Base-by-base conservation (phyloP, 2,329 filamentous ascomycete species). In the Pseudonectria foliicola region DNA sequence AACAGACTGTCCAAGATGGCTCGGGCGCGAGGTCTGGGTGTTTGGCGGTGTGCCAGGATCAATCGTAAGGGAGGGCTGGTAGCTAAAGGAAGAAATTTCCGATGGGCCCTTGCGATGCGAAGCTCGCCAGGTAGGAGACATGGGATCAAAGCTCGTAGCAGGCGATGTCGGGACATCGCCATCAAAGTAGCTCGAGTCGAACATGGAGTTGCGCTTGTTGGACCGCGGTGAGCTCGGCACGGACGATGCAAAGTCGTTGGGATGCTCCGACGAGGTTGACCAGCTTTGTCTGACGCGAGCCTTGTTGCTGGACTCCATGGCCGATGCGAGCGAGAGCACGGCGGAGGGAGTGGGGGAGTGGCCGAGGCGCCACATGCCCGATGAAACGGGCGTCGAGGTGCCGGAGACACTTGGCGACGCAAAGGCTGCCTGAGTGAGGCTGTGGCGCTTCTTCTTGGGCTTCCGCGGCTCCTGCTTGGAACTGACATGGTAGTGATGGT, bases 401-500 rank as follows among this genome's bases (percentile, higher is more conserved):
- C 58, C 52, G 15, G 66, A 56, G 33, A 35, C 40, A 35, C 56
- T 45, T n/a, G 68, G 60, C 1, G 74, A 79, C 7, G 79, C 77
- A 33, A 87, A 74, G 12, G 82, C 59, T 21, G 73, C 70, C 1
- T 78, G 67, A 10, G 72, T 73, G 8, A 85, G 63, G 14, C 76
- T 70, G 23, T 77, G 73, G 2, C 85, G 78, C 64, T 81, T 83
- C 63, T 86, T 93, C 63, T 79, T 85, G 7, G 75, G 67, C 40
- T 79, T 79, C 46, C 75, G 74, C 12, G 58, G 53, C 38, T 84
- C 79, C 13, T 73, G 67, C 55, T 78, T 80, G 34, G 72, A 63
- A 2, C 78, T 66, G 10, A 81, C 75, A 47, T 95, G 88, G 54
- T 95, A 95, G 56, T 96, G 90, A 52, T 96, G 89, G 53, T 96